Base-by-base conservation (phyloP, 306 rosid genomes). In the Cucurbita pepo region DNA sequence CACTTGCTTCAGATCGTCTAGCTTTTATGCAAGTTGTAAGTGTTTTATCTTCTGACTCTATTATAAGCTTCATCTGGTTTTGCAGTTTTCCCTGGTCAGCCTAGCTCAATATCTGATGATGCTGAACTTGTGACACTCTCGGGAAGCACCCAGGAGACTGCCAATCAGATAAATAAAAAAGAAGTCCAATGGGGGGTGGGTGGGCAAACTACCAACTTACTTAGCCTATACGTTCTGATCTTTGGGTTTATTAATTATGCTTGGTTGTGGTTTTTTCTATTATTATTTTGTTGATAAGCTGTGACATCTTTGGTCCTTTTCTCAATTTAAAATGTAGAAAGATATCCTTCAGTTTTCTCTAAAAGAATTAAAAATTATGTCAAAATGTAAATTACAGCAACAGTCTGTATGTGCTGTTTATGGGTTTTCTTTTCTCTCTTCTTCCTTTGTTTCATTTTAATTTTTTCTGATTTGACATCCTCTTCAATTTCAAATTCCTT, bases 141-240 rank as follows among this genome's bases (percentile, higher is more conserved):
- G 69, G 95, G 97, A 80, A 84, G 83, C 77, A 89, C 86, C 84
- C 99, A 86, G 78, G 97, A 95, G 64, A 87, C 95, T 67, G 91
- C 93, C 63, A 87, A 85, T 81, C 89, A 62, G 80, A 86, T 85
- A 81, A 91, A 95, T 83, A 86, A 88, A 81, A 95, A 88, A 77
- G 97, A 95, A 83, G 83, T 91, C 71, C 95, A 85, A 14, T 91
- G 99, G 97, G 99, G 99, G 91, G 99, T 91, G 82, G 82, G 97
- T 82, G 69, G 59, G 21, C 58, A 70, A 59, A 70, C 57, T 71
- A 36, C 69, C 52, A 14, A 47, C 45, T 58, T 71, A 44, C 25
- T 63, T 59, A 7, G 66, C 37, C 63, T 73, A 41, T 30, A 57
- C n/a, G 63, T 10, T 60, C 7, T 30, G 63, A 64, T 25, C 64